Conservation (phyloP, 495 filamentous ascomycete species). For the Chaetomium cochliodes region DNA sequence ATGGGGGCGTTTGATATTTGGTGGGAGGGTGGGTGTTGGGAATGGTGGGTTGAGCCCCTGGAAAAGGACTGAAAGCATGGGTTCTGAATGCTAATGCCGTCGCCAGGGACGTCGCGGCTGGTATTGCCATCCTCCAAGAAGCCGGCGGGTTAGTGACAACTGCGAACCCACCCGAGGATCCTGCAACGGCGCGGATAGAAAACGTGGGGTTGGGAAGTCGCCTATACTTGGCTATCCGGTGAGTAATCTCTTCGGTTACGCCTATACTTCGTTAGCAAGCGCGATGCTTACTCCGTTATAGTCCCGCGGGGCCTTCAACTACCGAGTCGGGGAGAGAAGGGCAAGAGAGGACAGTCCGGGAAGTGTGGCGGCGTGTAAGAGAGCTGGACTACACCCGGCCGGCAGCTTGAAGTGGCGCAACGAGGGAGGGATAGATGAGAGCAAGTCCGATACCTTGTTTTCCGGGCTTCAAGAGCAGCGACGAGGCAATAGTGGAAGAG, state of each 20-base stretch:
- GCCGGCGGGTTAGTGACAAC: conserved; percentile 68
- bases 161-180: conserved; percentile 61
- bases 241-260: conserved; percentile 17
- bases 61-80: not conserved
- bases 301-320: conserved; percentile 60
- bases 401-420: conserved; percentile 16
- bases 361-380: conserved; percentile 64
- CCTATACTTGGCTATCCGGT: conserved; percentile 65
- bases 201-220: conserved; percentile 59
- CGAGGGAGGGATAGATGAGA: not conserved
- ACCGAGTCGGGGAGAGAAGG: conserved; percentile 60
- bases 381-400: conserved; percentile 60
- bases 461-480: not conserved
- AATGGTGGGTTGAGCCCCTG: conserved; percentile 47
- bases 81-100: not conserved
- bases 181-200: conserved; percentile 53
- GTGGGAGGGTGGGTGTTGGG: conserved; percentile 86
- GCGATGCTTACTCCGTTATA: conserved; percentile 23
- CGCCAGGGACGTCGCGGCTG: conserved; percentile 71
- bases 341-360: conserved; percentile 65
- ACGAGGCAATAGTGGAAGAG: too few relatives aligned
- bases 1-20: conserved; percentile 71
- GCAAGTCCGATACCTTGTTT: not conserved
- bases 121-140: conserved; percentile 72
- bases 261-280: not conserved